These are phyloP conservation scores for Sarcodon aspratus DNA, from an alignment of 768 basidiomycete species.

Conservation along the genomic window DNA sequence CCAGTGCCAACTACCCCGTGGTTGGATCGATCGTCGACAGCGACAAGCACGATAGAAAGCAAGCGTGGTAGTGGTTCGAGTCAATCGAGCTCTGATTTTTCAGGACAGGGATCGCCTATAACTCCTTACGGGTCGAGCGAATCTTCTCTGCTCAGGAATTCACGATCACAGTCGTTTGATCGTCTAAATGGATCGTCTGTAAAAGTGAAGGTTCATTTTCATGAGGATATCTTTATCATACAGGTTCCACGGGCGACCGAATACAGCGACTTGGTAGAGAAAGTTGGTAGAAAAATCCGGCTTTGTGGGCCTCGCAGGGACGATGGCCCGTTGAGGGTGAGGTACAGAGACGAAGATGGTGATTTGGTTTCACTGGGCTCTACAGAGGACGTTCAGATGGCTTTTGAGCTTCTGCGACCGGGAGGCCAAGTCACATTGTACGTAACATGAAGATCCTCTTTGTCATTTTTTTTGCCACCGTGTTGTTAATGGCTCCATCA, in stretches of 20 bases:
- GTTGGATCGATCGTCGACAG: slow-evolving; percentile 29
- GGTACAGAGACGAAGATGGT: slow-evolving; percentile 88
- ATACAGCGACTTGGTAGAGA: slow-evolving; percentile 77
- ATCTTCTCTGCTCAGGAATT: slow-evolving; percentile 53
- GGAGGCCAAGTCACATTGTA: slow-evolving; percentile 76
- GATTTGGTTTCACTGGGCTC: slow-evolving; percentile 82
- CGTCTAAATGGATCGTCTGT: slow-evolving; percentile 28
- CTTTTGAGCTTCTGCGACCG: slow-evolving; percentile 74
- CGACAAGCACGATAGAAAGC: slow-evolving; percentile 13
- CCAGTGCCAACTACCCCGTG: slow-evolving; percentile 44
- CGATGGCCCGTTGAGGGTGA: slow-evolving; percentile 74
- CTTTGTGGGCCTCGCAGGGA: slow-evolving; percentile 77
- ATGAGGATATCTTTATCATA: slow-evolving; percentile 92
- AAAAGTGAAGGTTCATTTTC: slow-evolving; percentile 90
- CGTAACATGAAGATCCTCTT: slow-evolving; percentile 42
- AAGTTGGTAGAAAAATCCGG: slow-evolving; percentile 87
- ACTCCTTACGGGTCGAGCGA: slow-evolving; percentile 89
- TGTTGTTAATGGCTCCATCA: neutral
- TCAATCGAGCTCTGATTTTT: slow-evolving; percentile 78
- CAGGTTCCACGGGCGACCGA: slow-evolving; percentile 74
- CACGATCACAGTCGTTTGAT: slow-evolving; percentile 45
- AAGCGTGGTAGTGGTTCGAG: slow-evolving; percentile 83
- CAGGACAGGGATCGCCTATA: slow-evolving; percentile 79
- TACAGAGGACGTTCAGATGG: slow-evolving; percentile 91
- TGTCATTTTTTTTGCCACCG: neutral